Base-by-base conservation (phyloP, 352 stramenopile genomes). In the Phytophthora pini region DNA sequence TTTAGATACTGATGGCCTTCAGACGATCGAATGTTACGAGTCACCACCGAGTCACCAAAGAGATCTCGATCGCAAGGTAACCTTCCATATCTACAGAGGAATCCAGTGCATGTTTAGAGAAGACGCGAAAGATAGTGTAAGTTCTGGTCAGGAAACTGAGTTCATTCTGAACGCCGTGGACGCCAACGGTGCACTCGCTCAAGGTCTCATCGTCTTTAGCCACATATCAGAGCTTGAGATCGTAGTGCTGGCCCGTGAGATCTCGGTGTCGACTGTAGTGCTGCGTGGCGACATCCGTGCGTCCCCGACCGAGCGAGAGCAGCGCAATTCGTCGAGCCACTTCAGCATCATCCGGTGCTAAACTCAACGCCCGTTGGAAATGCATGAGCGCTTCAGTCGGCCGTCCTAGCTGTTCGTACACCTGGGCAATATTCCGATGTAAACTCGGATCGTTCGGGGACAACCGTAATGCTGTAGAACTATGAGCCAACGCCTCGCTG, bases 321-420 rank as follows among this genome's bases (percentile, higher is more conserved):
- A 91, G 48, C 3, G 84, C 70, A n/a, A 91, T 72, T 74, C 20
- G 57, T 66, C 1, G 76, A 36, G 31, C 65, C 11, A 86, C 46
- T 3, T 62, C 71, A 0, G 76, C 74, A 29, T 93, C 80, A 0
- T 55, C 53, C 0, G 84, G 80, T 0, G 50, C 70, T 10, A 90
- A 49, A 6, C 27, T 34, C 4, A 86, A 53, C 2, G 68, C 80
- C 1, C 32, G 66, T n/a, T 81, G 65, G 47, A 80, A 89, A 54
- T 88, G 73, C n/a, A 26, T 5, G 0, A 88, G 51, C 2, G 84
- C 72, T 17, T 91, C 84, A 1, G 56, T 41, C 1, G 82, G 72
- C 5, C 79, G 60, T 0, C 82, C 84, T 6, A 93, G 65, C 15
- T 68, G 68, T 49, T 93, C 82, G 46, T 80, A 81, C 20, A 93